Evolutionary conservation across 2,329 filamentous ascomycete genomes (phyloP).

Genomic region (Talaromyces verruculosus): DNA sequence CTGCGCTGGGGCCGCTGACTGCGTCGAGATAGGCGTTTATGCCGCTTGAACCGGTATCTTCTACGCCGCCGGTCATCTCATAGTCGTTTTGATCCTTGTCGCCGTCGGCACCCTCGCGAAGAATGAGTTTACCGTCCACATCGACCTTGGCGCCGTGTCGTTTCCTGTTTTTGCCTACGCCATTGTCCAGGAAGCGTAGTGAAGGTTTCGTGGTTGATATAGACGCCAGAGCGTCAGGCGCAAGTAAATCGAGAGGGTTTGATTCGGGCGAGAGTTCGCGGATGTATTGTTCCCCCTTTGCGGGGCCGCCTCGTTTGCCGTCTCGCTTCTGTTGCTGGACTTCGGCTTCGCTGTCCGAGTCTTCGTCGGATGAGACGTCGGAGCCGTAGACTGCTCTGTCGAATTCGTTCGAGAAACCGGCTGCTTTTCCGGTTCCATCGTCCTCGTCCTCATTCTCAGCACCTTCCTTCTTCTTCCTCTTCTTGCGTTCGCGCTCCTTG

Average conservation of each 20-base stretch:
- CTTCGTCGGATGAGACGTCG: conserved; percentile 50
- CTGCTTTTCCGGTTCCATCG: conserved; percentile 48
- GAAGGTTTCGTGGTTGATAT: conserved; percentile 86
- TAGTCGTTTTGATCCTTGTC: conserved; percentile 31
- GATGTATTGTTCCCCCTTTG: conserved; percentile 66
- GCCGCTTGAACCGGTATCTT: conserved; percentile 28
- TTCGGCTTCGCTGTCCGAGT: conserved; percentile 26
- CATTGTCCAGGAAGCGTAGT: conserved; percentile 45
- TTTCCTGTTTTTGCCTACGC: conserved; percentile 36
- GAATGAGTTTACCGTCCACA: conserved; percentile 46
- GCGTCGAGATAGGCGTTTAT: conserved; percentile 64
- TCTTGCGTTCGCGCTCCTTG: conserved; percentile 87
- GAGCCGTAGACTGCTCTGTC: conserved; percentile 94
- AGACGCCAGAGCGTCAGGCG: conserved; percentile 82
- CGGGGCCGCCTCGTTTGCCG: conserved; percentile 19
- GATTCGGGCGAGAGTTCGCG: conserved; percentile 78
- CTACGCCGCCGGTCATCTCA: conserved; percentile 46
- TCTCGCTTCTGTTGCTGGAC: conserved; percentile 56
- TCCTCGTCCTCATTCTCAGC: conserved; percentile 55
- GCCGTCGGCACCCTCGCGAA: conserved; percentile 42
- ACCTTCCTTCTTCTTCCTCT: conserved; percentile 77
- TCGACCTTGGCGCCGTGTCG: conserved; percentile 46
- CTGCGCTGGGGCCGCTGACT: conserved; percentile 59
- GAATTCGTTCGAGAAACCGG: conserved; percentile 80
- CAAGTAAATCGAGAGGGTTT: conserved; percentile 90